These are phyloP conservation scores for Eucalyptus sideroxylon DNA, from an alignment of 345 rosid genomes.

Conservation along the genomic window DNA sequence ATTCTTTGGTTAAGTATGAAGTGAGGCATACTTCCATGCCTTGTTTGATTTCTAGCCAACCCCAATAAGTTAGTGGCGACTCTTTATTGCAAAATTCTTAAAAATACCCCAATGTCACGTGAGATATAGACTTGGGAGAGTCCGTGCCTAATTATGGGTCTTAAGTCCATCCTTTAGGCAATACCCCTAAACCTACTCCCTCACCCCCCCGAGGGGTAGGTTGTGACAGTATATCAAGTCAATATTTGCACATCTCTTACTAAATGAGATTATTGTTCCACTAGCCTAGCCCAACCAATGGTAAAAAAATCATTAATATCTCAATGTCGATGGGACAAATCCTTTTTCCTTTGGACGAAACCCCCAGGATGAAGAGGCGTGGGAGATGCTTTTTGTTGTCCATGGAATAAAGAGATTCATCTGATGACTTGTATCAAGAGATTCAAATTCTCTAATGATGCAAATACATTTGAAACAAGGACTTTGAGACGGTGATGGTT, in stretches of 20 bases:
- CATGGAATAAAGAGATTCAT: background rate
- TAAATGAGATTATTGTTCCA: background rate
- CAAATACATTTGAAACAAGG: background rate
- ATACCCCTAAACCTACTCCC: too few species aligned
- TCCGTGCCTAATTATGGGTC: rapidly evolving
- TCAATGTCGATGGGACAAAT: background rate
- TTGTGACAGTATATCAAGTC: background rate
- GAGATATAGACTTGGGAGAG: too few species aligned
- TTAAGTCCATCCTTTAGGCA: too few species aligned
- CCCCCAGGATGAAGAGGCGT: background rate
- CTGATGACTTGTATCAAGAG: background rate
- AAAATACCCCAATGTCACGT: too few species aligned
- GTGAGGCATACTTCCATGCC: too few species aligned
- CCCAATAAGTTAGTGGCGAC: too few species aligned
- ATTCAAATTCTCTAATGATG: background rate
- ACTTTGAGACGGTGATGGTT: background rate
- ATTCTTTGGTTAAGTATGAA: too few species aligned
- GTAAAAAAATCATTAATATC: background rate
- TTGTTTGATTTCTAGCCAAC: too few species aligned
- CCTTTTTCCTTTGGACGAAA: background rate
- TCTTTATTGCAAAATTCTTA: too few species aligned
- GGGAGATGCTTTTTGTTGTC: background rate
- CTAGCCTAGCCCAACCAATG: background rate
- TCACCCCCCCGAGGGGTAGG: too few species aligned
- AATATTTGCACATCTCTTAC: background rate